These are phyloP conservation scores for Hymenochaete sp. DNA, from an alignment of 1,284 basidiomycete species.

Conservation along the genomic window DNA sequence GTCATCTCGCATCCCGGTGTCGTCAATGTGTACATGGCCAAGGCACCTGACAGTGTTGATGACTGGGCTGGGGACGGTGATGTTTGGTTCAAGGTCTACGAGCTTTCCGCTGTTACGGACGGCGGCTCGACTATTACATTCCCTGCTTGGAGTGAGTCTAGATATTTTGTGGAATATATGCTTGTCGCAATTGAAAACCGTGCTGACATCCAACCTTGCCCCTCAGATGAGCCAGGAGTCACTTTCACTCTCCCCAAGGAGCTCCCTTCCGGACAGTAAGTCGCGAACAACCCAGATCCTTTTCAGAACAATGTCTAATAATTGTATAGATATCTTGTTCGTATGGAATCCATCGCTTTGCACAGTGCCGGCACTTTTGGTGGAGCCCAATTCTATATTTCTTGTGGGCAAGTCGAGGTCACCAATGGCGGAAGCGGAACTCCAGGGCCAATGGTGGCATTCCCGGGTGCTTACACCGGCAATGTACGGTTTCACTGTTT, in stretches of 20 bases:
- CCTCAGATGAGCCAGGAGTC: slow-evolving; percentile 21
- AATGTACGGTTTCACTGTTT: slow-evolving; percentile 7
- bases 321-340: slow-evolving; percentile 24
- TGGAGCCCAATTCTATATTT: slow-evolving; percentile 24
- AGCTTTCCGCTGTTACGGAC: slow-evolving; percentile 20
- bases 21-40: slow-evolving; percentile 22
- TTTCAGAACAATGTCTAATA: neutral
- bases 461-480: slow-evolving; percentile 32
- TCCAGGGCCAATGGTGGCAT: slow-evolving; percentile 28
- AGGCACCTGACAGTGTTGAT: slow-evolving; percentile 28
- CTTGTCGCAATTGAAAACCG: neutral
- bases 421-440: slow-evolving; percentile 30
- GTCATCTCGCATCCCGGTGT: slow-evolving; percentile 36
- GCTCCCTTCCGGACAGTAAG: slow-evolving; percentile 26
- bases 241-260: slow-evolving; percentile 24
- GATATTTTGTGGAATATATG: neutral
- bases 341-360: slow-evolving; percentile 27
- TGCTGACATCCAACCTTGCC: neutral
- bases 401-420: slow-evolving; percentile 29
- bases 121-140: slow-evolving; percentile 20
- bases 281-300: neutral
- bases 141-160: slow-evolving; percentile 18
- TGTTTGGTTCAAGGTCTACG: slow-evolving; percentile 34
- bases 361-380: slow-evolving; percentile 17
- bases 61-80: slow-evolving; percentile 31